Evolutionary conservation across 768 basidiomycete species (phyloP).

Genomic region (Agrocybe pediades): DNA sequence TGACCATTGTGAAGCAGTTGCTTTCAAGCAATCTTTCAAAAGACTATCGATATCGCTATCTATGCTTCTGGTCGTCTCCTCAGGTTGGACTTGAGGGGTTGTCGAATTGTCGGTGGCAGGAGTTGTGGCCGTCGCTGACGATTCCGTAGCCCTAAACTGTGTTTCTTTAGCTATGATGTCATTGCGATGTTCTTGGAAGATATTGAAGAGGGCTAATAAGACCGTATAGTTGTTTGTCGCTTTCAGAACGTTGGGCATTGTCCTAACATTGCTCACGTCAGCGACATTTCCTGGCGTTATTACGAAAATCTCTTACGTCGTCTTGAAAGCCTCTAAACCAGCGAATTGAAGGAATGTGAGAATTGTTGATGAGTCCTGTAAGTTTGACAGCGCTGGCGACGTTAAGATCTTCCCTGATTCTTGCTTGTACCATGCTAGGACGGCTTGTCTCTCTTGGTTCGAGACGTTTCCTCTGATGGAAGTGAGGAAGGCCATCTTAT

Average conservation of each 20-base stretch:
- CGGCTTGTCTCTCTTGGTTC: constrained; percentile 6
- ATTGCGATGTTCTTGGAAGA: constrained; percentile 19
- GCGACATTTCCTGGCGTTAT: too few species aligned
- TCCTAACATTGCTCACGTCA: too few species aligned
- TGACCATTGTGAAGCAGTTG: constrained; percentile 21
- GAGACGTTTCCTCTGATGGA: constrained; percentile 12
- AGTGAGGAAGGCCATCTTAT: constrained; percentile 23
- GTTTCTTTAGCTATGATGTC: constrained; percentile 8
- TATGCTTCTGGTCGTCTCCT: neutral
- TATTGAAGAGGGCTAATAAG: constrained; percentile 23
- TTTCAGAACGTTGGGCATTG: constrained; percentile 25
- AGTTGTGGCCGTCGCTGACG: neutral
- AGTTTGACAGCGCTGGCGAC: constrained; percentile 17
- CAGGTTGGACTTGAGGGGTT: too few species aligned
- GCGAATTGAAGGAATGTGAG: constrained; percentile 16
- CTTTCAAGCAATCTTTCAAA: constrained; percentile 17
- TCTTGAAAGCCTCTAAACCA: constrained; percentile 20
- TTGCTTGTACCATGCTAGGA: constrained; percentile 23
- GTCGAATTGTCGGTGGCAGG: neutral
- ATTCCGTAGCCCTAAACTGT: neutral
- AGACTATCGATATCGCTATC: constrained; percentile 8
- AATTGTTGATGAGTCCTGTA: constrained; percentile 26
- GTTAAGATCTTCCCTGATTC: constrained; percentile 18
- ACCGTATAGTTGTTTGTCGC: constrained; percentile 21
- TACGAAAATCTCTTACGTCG: too few species aligned